Evolutionary conservation across 2,329 filamentous ascomycete genomes (phyloP).

Genomic region (Claviceps humidiphila): DNA sequence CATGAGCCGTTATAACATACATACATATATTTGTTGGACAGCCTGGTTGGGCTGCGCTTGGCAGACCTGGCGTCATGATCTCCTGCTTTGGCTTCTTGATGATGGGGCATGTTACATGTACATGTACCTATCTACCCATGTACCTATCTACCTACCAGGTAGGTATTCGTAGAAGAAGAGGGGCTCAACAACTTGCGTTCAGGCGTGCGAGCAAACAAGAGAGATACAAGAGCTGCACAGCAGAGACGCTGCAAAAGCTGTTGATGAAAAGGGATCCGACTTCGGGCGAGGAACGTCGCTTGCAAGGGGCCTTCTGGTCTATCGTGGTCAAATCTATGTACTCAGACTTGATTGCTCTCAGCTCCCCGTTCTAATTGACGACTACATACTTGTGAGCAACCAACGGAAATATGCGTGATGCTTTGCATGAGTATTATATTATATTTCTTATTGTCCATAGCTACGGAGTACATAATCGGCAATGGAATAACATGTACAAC

Average conservation of each 20-base stretch:
- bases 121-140: too few species aligned
- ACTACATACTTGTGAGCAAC: constrained; percentile 9
- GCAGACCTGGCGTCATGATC: background rate
- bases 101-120: constrained; percentile 2
- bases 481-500: too few species aligned
- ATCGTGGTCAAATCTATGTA: too few species aligned
- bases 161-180: background rate
- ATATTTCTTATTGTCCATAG: too few species aligned
- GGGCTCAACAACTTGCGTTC: background rate
- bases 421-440: background rate
- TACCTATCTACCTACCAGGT: too few species aligned
- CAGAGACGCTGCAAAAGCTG: too few species aligned
- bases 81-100: background rate
- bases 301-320: too few species aligned
- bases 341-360: background rate
- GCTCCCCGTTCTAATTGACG: constrained; percentile 9
- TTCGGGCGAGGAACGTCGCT: too few species aligned
- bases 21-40: constrained; percentile 5
- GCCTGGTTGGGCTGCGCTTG: constrained; percentile 1
- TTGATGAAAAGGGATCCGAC: too few species aligned
- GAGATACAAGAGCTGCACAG: too few species aligned
- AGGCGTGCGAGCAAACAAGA: too few species aligned
- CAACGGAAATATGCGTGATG: constrained; percentile 21
- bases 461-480: too few species aligned
- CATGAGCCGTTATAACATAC: constrained; percentile 5